Conservation (phyloP, 2,329 filamentous ascomycete genomes). For the Penicillium sp. region DNA sequence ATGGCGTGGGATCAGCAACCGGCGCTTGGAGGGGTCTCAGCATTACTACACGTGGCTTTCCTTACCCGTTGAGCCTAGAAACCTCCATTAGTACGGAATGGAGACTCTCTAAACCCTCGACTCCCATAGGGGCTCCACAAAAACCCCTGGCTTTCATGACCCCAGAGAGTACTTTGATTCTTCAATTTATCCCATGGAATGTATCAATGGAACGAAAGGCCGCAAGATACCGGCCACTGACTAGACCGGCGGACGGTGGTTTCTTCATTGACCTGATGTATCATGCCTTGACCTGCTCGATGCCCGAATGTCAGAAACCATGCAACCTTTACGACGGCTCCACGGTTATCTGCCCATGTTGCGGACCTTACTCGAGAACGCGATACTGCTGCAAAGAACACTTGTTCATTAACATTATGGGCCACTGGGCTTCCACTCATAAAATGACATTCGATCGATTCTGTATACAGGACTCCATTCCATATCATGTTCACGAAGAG, state of each 20-base stretch:
- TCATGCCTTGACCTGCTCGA: slow-evolving; percentile 51
- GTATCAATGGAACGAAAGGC: not conserved
- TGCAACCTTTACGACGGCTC: slow-evolving; percentile 37
- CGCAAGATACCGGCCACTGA: not conserved
- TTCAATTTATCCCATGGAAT: not conserved
- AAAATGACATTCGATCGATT: slow-evolving; percentile 25
- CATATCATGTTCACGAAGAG: slow-evolving; percentile 19
- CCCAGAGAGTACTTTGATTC: not conserved
- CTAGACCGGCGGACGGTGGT: not conserved
- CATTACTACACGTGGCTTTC: too few species aligned
- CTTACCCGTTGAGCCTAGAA: too few species aligned
- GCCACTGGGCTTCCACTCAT: slow-evolving; percentile 39
- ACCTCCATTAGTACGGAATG: too few species aligned
- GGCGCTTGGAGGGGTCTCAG: too few species aligned
- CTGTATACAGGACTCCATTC: slow-evolving; percentile 26
- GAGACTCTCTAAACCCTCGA: too few species aligned
- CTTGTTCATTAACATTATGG: slow-evolving; percentile 38
- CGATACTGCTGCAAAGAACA: slow-evolving; percentile 46
- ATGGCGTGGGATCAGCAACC: too few species aligned
- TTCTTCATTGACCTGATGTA: slow-evolving; percentile 52
- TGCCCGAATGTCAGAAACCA: slow-evolving; percentile 29
- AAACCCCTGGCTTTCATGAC: too few species aligned
- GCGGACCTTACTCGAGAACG: slow-evolving; percentile 43
- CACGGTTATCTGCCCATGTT: slow-evolving; percentile 44
- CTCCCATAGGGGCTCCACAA: too few species aligned